Evolutionary conservation across 352 stramenopile genomes (phyloP).

Genomic region (Phytophthora kernoviae): DNA sequence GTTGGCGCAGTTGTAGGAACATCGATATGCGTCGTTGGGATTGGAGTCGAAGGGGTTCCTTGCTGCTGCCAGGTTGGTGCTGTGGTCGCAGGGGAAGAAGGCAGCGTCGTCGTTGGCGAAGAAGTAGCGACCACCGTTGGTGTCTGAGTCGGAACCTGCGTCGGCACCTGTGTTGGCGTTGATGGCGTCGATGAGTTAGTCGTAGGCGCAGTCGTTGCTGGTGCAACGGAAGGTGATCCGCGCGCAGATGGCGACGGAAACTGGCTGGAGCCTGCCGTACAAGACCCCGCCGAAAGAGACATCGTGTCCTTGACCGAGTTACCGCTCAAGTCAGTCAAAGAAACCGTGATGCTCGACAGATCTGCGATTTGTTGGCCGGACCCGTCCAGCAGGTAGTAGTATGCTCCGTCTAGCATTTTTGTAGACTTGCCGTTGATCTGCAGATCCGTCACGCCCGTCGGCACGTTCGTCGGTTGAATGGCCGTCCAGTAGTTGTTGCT

Average conservation of each 20-base stretch:
- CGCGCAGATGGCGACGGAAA: slow-evolving; percentile 30
- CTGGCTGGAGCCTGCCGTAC: slow-evolving; percentile 42
- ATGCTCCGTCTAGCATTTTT: slow-evolving; percentile 59
- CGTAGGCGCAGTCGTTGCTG: not conserved
- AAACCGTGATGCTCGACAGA: slow-evolving; percentile 38
- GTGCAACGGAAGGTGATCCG: slow-evolving; percentile 9
- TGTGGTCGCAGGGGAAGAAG: slow-evolving; percentile 3
- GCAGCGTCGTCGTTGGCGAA: not conserved
- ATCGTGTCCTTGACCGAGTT: slow-evolving; percentile 52
- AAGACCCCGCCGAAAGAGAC: slow-evolving; percentile 41
- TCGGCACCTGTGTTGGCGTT: slow-evolving; percentile 18
- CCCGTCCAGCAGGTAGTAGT: slow-evolving; percentile 65
- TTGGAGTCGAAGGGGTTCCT: slow-evolving; percentile 7
- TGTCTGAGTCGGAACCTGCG: not conserved
- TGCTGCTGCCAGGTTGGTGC: slow-evolving; percentile 3
- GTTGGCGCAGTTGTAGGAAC: not conserved
- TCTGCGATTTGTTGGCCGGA: slow-evolving; percentile 33
- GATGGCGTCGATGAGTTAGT: not conserved
- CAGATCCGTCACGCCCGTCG: slow-evolving; percentile 32
- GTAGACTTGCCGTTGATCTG: slow-evolving; percentile 51
- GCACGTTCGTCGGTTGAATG: slow-evolving; percentile 40
- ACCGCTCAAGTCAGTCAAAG: slow-evolving; percentile 48
- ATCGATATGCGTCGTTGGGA: not conserved
- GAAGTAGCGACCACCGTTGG: not conserved
- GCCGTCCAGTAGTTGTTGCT: slow-evolving; percentile 44